Base-by-base conservation (phyloP, 2,329 filamentous ascomycete genomes). In the Neonectria coccinea region DNA sequence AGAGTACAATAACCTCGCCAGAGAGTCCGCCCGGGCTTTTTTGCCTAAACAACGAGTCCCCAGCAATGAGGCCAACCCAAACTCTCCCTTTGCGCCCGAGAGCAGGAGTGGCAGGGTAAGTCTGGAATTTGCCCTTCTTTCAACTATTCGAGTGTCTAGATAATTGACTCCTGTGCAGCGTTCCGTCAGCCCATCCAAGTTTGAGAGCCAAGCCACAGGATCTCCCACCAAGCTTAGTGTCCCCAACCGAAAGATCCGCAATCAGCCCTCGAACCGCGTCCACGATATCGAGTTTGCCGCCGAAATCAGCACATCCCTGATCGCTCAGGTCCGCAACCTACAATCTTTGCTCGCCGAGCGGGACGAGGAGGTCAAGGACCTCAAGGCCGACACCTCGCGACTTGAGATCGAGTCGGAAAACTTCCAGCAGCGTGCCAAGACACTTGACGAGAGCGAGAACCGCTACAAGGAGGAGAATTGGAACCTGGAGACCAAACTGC, bases 241-340 rank as follows among this genome's bases (percentile, higher is more conserved):
- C 9, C 94, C 94, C 1, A 95, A 92, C 71, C 89, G 95, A 70
- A 96, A 94, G 77, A 88, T 96, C 76, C 88, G 96, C 60, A 98
- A 98, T 72, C 95, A 97, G 76, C 92, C 93, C 2, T 88, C 91
- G 10, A 96, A 90, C 76, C 90, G 94, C 56, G 91, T 97, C 12
- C 94, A 98, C 77, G 96, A 99, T 75, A 97, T 99, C 75, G 94
- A 97, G 73, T 97, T 99, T 75, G 96, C 95, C n/a, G 94, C 96
- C 55, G 95, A 99, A 76, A 97, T 99, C 74, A 97, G 94, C 75
- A 97, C 93, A 6, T 97, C 94, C 2, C 85, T 99, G 56, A 90
- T 99, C 56, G 90, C 92, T n/a, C 96, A 98, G 80, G 92, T 99
- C 55, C 91, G 96, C 67, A 94, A 96, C 76, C 81, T 99, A 59